Evolutionary conservation across 164 flowering plant species (phyloP).

Genomic region (Pachysandra terminalis): DNA sequence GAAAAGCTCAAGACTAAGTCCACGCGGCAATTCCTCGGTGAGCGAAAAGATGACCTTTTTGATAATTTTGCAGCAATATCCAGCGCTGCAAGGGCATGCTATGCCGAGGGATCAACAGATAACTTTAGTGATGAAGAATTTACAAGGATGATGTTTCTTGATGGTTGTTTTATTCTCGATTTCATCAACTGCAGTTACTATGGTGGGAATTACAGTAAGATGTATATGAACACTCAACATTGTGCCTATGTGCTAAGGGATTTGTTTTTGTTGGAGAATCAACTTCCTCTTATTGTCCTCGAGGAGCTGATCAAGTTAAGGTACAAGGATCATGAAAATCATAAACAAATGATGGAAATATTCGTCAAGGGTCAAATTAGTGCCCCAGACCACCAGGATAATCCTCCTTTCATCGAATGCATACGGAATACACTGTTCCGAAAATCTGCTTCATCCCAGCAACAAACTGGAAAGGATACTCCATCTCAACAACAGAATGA

Average conservation of each 20-base stretch:
- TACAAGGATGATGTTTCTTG: neutral
- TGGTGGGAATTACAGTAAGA: neutral
- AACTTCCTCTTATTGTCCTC: neutral
- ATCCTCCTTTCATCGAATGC: no score
- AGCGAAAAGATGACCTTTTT: neutral
- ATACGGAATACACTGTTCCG: no score
- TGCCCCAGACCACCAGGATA: no score
- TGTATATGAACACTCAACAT: neutral
- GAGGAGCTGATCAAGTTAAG: no score
- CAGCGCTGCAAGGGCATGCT: neutral
- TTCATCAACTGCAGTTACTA: neutral
- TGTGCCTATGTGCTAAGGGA: neutral
- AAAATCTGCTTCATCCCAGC: no score
- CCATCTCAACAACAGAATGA: no score
- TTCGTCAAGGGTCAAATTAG: no score
- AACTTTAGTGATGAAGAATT: neutral
- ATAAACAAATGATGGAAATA: no score
- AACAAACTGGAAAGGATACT: no score
- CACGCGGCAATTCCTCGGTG: neutral
- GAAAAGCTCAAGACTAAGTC: conserved; percentile 8
- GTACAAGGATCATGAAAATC: no score
- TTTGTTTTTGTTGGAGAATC: neutral
- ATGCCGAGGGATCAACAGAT: neutral
- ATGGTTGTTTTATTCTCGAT: neutral
- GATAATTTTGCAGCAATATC: neutral